Conservation (phyloP, 75 land plant species). For the Isoetes taiwanensis region DNA sequence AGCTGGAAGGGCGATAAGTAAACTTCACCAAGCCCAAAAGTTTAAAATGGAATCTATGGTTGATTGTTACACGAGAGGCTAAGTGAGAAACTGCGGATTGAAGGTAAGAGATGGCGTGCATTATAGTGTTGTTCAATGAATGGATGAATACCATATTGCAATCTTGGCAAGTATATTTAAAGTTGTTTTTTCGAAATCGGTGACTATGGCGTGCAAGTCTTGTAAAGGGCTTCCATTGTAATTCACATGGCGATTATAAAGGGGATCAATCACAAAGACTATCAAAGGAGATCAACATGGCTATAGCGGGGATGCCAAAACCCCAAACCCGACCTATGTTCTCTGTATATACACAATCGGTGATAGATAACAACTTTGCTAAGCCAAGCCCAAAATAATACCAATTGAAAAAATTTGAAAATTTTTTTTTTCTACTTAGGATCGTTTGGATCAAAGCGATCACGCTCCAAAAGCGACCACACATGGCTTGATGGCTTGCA, state of each 20-base stretch:
- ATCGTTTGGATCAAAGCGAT: too few relatives aligned
- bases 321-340: constrained; percentile 81
- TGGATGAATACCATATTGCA: too few relatives aligned
- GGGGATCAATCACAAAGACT: constrained; percentile 38
- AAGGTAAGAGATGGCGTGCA: too few relatives aligned
- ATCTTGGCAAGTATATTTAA: too few relatives aligned
- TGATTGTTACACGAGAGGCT: too few relatives aligned
- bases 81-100: too few relatives aligned
- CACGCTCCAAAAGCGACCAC: too few relatives aligned
- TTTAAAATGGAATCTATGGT: too few relatives aligned
- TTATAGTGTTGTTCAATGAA: too few relatives aligned
- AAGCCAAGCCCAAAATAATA: constrained; percentile 56
- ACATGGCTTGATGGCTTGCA: too few relatives aligned
- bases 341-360: constrained; percentile 60
- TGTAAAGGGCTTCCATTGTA: constrained; percentile 74
- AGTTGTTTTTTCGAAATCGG: constrained; percentile 42
- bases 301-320: constrained; percentile 57
- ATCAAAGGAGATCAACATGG: constrained; percentile 50
- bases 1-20: too few relatives aligned
- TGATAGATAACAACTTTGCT: constrained; percentile 45
- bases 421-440: constrained; percentile 29
- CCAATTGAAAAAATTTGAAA: constrained; percentile 83
- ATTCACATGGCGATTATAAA: constrained; percentile 37
- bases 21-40: too few relatives aligned
- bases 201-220: constrained; percentile 48